Percentiles rank a stretch among this genome's conserved stretches.
Evolutionary conservation across 805 yeast genomes (phyloP).

Genomic region (Candida tibetensis): DNA sequence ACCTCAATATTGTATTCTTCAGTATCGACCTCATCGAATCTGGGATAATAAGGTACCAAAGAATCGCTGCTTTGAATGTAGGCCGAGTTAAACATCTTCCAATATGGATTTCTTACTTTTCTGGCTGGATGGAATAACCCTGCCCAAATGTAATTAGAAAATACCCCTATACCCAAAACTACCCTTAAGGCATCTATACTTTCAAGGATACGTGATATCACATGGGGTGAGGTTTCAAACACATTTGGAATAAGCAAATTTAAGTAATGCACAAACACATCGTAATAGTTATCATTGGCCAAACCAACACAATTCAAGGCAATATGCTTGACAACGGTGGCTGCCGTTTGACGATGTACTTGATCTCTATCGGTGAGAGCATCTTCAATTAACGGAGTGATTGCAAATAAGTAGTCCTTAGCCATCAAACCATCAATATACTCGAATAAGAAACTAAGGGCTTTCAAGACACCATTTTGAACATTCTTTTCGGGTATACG

Average conservation of each 20-base stretch:
- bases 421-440: slow-evolving; percentile 77
- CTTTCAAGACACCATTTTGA: slow-evolving; percentile 92
- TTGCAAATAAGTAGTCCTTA: slow-evolving; percentile 76
- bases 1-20: slow-evolving; percentile 42
- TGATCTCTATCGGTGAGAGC: slow-evolving; percentile 87
- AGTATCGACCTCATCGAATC: slow-evolving; percentile 27
- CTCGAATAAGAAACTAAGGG: slow-evolving; percentile 88
- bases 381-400: slow-evolving; percentile 78
- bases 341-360: slow-evolving; percentile 94
- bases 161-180: slow-evolving; percentile 72
- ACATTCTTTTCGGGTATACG: slow-evolving; percentile 88
- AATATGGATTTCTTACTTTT: slow-evolving; percentile 78
- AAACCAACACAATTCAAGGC: slow-evolving; percentile 75
- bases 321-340: slow-evolving; percentile 78
- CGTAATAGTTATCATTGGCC: slow-evolving; percentile 61
- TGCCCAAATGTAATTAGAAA: slow-evolving; percentile 74
- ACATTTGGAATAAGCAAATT: slow-evolving; percentile 85
- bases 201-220: slow-evolving; percentile 75
- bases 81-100: slow-evolving; percentile 77
- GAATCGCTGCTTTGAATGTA: slow-evolving; percentile 74
- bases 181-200: slow-evolving; percentile 70
- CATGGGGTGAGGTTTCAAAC: slow-evolving; percentile 95
- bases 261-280: slow-evolving; percentile 74
- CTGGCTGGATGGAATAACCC: slow-evolving; percentile 94
- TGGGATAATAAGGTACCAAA: slow-evolving; percentile 80